Conservation (phyloP, 345 rosid genomes). For the Eucalyptus regnans region DNA sequence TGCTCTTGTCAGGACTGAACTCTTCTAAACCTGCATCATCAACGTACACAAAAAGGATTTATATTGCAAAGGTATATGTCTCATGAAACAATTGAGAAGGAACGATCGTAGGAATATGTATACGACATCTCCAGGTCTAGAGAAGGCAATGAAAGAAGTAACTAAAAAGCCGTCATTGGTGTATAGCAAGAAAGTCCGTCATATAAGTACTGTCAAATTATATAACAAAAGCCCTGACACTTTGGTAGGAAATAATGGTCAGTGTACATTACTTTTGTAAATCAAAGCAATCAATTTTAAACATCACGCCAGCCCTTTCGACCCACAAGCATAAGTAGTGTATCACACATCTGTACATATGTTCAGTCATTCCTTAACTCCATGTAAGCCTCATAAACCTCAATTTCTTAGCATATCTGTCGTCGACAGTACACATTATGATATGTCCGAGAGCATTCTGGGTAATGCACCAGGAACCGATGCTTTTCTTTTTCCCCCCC, state of each 20-base stretch:
- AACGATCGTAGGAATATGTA: not conserved
- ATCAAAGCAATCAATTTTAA: not conserved
- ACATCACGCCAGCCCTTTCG: not conserved
- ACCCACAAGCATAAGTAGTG: not conserved
- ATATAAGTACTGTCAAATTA: not conserved
- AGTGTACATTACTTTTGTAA: not conserved
- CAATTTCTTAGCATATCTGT: not conserved
- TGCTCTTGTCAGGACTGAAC: constrained; percentile 74
- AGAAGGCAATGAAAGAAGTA: not conserved
- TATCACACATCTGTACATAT: not conserved
- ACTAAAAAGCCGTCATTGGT: not conserved
- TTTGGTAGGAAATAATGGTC: not conserved
- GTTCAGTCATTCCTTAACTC: not conserved
- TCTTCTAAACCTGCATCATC: constrained; percentile 72
- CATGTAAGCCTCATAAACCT: not conserved
- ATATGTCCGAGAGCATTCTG: not conserved
- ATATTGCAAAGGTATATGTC: not conserved
- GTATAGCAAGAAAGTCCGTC: not conserved
- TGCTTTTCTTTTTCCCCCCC: not conserved
- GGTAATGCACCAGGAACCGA: not conserved
- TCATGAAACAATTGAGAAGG: not conserved
- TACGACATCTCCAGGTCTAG: not conserved
- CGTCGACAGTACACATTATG: not conserved
- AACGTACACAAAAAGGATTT: not conserved
- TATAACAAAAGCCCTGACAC: not conserved